Evolutionary conservation across 257 asterid species (phyloP), one percentile per base, ranked within the genome.

Genomic region (Solanum virginianum): DNA sequence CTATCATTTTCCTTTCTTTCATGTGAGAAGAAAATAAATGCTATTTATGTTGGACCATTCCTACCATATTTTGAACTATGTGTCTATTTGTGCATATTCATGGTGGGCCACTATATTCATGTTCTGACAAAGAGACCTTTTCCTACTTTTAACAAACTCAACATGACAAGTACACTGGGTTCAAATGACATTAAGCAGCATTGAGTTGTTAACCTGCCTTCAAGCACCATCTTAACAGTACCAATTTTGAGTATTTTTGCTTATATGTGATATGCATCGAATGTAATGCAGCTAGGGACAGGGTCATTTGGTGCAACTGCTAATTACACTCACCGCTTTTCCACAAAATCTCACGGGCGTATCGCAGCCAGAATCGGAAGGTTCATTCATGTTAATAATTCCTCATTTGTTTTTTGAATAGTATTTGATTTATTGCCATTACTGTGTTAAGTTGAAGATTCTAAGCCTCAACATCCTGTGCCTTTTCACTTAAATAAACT

Each of bases 321-420:
- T 84, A 92, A 90, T 72, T 95, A 92, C 90, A 94, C 95, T 54
- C 97, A 82, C 85, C 90, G 65, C 85, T 97, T 97, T 85, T 95
- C 99, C 86, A 75, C 96, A 66, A 97, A 93, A 86, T 95, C 99
- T 24, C 99, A 97, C 74, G 99, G 98, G 63, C 97, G 98, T 26
- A 88, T 95, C 84, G 90, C 91, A 51, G 99, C 98, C 82, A 91
- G 88, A 85, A 86, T 95, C 77, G 99, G 98, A 90, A 95, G 99
- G 99, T 97, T 8, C n/a, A 86, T 66, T 83, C 80, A 79, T 79
- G 65, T 53, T 29, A 29, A 79, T 26, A 79, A 17, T 53, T 79
- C 65, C 49, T 53, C 83, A 53, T 54, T 16, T 77, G 24, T 29
- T 72, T 45, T 26, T 53, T 53, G 65, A 55, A 26, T 16, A 9